Percentiles rank a stretch among this genome's conserved stretches.
Evolutionary conservation across 495 filamentous ascomycete genomes (phyloP).

Genomic region (Evernia prunastri): DNA sequence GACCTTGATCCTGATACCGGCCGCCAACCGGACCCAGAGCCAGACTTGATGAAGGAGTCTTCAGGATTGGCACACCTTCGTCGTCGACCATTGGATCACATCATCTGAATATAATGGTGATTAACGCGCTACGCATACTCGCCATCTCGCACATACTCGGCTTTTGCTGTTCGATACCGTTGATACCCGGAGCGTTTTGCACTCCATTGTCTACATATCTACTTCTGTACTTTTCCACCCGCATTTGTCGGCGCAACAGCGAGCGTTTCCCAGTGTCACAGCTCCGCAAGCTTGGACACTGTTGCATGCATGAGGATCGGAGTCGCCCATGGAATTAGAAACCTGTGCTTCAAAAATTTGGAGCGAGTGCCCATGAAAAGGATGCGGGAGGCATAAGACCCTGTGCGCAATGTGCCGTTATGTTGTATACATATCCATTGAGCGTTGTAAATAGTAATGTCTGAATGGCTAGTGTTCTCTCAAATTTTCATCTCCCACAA

Average conservation of each 20-base stretch:
- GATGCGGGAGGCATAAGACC: neutral
- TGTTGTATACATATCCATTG: neutral
- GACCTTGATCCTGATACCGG: neutral
- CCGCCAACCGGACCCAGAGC: neutral
- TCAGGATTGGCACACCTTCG: constrained; percentile 13
- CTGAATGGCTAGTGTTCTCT: neutral
- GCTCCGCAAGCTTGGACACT: neutral
- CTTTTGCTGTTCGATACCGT: neutral
- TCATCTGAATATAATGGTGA: neutral
- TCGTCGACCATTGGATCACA: neutral
- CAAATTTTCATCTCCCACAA: neutral
- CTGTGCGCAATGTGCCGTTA: neutral
- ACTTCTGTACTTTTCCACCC: neutral
- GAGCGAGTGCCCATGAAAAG: neutral
- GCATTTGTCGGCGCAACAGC: neutral
- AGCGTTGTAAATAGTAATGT: neutral
- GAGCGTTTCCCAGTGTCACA: neutral
- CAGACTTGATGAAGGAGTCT: constrained; percentile 7
- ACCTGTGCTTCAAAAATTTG: neutral
- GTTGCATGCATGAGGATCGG: neutral
- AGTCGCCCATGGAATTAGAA: neutral
- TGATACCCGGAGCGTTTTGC: neutral
- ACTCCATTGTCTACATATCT: neutral
- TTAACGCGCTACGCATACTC: neutral
- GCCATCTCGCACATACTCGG: neutral